phyloP scores from a whole-genome alignment of 495 filamentous ascomycete species.

The Penicillium fimorum region DNA sequence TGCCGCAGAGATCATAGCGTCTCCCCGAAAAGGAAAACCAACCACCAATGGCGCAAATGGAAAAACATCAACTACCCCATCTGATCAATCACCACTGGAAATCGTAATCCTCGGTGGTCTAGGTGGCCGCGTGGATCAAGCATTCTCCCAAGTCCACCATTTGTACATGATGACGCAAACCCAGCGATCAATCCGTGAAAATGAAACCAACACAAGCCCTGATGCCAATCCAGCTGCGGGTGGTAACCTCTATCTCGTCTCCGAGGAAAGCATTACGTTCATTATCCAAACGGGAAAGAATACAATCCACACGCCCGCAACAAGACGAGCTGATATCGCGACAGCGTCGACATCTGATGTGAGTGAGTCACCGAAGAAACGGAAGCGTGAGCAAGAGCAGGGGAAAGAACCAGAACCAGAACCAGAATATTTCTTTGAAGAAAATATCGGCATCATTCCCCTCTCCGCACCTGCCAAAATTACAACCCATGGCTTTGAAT shows the following conservation, averaged over 20 bases:
- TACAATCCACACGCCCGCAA: constrained; percentile 59
- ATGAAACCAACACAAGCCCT: neutral
- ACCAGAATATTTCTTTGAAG: constrained; percentile 41
- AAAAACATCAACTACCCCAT: neutral
- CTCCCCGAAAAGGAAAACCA: constrained; percentile 13
- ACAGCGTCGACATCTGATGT: neutral
- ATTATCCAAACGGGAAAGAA: constrained; percentile 69
- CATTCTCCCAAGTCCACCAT: constrained; percentile 81
- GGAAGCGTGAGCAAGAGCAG: constrained; percentile 7
- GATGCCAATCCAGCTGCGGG: constrained; percentile 5
- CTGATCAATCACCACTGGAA: constrained; percentile 28
- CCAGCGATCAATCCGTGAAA: constrained; percentile 18
- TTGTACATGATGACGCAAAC: constrained; percentile 50
- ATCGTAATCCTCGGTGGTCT: constrained; percentile 79
- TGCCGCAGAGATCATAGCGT: constrained; percentile 29
- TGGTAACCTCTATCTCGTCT: constrained; percentile 66
- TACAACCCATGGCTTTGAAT: constrained; percentile 76
- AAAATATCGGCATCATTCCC: constrained; percentile 83
- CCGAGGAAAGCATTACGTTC: constrained; percentile 75
- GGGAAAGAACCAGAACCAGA: constrained; percentile 1
- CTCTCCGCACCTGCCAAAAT: constrained; percentile 70
- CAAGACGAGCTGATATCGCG: constrained; percentile 22
- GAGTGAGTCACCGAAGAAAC: constrained; percentile 5
- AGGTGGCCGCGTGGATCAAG: constrained; percentile 89
- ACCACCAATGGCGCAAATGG: constrained; percentile 1